phyloP scores from a whole-genome alignment of 2,329 filamentous ascomycete genomes.

The Teratosphaeria nubilosa region DNA sequence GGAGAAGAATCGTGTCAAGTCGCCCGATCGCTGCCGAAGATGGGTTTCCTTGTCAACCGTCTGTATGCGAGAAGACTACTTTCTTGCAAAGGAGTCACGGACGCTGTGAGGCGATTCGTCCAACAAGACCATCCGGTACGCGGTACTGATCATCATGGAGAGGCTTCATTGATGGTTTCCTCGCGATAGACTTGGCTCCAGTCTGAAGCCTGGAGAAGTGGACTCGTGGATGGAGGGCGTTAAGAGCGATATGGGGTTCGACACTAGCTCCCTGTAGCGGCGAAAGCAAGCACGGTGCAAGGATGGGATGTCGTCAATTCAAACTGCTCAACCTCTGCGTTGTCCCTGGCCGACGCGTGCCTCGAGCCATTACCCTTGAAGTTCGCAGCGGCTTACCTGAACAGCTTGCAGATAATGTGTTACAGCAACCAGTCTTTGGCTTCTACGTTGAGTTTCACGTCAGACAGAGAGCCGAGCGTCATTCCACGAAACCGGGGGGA shows the following conservation, averaged over 20 bases:
- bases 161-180: too few relatives aligned
- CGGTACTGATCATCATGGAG: too few relatives aligned
- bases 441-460: neutral
- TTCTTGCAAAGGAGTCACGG: neutral
- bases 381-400: neutral
- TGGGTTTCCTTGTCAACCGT: neutral
- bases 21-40: neutral
- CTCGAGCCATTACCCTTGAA: neutral
- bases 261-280: neutral
- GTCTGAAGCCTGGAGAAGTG: neutral
- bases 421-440: neutral
- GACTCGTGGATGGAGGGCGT: neutral
- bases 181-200: too few relatives aligned
- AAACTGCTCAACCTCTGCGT: neutral
- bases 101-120: neutral
- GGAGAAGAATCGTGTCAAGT: neutral
- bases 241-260: neutral
- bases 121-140: too few relatives aligned
- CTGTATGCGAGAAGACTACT: neutral
- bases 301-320: neutral
- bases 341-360: neutral
- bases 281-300: neutral
- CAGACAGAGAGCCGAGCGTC: neutral
- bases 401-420: neutral
- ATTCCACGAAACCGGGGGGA: neutral